These are phyloP conservation scores for Bipolaris victoriae DNA, from an alignment of 2,329 filamentous ascomycete species.

Conservation along the genomic window DNA sequence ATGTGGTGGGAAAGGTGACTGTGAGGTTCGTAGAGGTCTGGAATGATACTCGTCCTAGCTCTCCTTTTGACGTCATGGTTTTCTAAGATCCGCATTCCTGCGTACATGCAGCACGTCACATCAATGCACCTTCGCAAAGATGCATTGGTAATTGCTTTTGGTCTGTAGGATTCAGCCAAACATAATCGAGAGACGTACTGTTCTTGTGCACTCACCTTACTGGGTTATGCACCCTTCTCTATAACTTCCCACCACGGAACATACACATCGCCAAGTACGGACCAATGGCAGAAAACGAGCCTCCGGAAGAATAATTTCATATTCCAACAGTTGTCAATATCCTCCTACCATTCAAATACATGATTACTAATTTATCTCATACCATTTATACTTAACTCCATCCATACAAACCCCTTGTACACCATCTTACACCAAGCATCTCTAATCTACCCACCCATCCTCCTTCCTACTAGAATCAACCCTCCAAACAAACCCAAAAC, in stretches of 20 bases:
- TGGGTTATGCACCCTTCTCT: no score
- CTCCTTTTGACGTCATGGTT: constrained; percentile 17
- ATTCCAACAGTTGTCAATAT: no score
- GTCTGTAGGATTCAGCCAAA: not conserved
- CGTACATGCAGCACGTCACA: constrained; percentile 10
- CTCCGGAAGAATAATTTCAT: not conserved
- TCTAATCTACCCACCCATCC: no score
- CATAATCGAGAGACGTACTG: not conserved
- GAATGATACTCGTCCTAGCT: constrained; percentile 9
- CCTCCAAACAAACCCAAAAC: no score
- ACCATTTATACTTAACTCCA: no score
- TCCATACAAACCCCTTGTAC: no score
- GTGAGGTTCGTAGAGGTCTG: constrained; percentile 1
- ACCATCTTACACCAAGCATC: no score
- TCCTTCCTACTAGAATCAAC: no score
- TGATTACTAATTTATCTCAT: no score
- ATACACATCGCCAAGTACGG: not conserved
- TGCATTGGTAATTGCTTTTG: constrained; percentile 10
- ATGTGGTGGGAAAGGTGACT: not conserved
- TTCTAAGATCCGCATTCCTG: constrained; percentile 3
- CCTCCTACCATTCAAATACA: rapidly evolving
- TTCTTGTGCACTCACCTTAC: no score
- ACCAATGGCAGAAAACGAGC: not conserved
- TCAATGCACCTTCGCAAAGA: constrained; percentile 4
- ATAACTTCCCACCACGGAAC: not conserved